Evolutionary conservation across 2,329 filamentous ascomycete species (phyloP).

Genomic region (Ceratocystis albifundus): DNA sequence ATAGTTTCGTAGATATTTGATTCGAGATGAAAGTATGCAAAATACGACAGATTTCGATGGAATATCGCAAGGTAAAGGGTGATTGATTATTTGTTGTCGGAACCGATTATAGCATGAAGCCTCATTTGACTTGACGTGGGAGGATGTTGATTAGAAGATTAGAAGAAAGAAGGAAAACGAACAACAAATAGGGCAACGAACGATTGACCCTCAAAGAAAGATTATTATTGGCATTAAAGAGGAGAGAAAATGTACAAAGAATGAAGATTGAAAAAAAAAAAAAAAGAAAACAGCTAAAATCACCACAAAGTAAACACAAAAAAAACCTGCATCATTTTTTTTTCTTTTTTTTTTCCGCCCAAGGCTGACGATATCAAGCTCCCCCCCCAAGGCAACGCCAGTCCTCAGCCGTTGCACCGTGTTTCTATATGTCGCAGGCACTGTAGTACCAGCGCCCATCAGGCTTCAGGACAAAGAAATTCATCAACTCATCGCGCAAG

Average conservation of each 20-base stretch:
- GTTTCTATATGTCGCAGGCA: not conserved
- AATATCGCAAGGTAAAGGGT: no score
- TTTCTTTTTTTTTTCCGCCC: conserved; percentile 7
- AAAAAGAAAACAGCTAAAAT: not conserved
- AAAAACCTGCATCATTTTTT: not conserved
- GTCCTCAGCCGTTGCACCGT: not conserved
- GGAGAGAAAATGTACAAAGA: no score
- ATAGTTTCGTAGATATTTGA: no score
- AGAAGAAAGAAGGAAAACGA: not conserved
- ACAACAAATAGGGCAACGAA: not conserved
- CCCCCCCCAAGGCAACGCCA: conserved; percentile 1
- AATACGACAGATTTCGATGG: no score
- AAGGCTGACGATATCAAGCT: conserved; percentile 11
- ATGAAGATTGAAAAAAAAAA: no score
- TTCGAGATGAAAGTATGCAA: no score
- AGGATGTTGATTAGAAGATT: not conserved
- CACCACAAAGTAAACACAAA: conserved; percentile 7
- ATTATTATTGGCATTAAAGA: no score
- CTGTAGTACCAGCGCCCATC: not conserved
- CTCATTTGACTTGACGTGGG: not conserved
- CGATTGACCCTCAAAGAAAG: not conserved
- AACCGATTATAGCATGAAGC: no score
- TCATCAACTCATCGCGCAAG: no score
- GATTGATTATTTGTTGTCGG: no score
- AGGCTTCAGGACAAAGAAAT: no score